Conservation (phyloP, 2,329 filamentous ascomycete species). For the Amesomyces nigricolor region DNA sequence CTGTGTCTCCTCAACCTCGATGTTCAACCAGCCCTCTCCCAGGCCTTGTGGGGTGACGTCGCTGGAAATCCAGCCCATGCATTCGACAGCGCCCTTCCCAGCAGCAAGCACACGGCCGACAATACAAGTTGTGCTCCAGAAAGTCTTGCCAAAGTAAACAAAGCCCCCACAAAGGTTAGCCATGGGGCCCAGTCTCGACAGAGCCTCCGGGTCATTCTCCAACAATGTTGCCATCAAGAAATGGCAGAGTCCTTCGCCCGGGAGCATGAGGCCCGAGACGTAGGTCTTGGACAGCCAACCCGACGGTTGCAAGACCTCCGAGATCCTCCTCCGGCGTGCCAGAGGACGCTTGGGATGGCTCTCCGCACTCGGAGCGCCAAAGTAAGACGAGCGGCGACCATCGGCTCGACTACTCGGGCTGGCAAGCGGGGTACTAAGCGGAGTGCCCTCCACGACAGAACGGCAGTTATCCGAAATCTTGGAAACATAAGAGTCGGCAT, state of each 20-base stretch:
- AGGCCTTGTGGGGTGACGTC: slow-evolving; percentile 49
- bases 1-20: slow-evolving; percentile 49
- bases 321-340: slow-evolving; percentile 48
- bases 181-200: slow-evolving; percentile 52
- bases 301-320: slow-evolving; percentile 51
- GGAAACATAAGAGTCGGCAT: slow-evolving; percentile 47
- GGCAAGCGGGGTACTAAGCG: slow-evolving; percentile 37
- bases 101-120: slow-evolving; percentile 61
- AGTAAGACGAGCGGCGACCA: slow-evolving; percentile 42
- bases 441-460: slow-evolving; percentile 38
- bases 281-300: slow-evolving; percentile 67
- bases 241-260: slow-evolving; percentile 57
- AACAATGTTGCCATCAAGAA: slow-evolving; percentile 61
- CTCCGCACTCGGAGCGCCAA: slow-evolving; percentile 31
- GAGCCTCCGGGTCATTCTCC: slow-evolving; percentile 57
- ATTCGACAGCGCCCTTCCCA: slow-evolving; percentile 55
- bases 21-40: slow-evolving; percentile 53
- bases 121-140: slow-evolving; percentile 63
- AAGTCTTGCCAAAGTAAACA: slow-evolving; percentile 57
- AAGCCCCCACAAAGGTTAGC: slow-evolving; percentile 61
- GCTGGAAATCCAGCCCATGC: slow-evolving; percentile 64
- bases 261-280: slow-evolving; percentile 58
- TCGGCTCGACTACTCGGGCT: slow-evolving; percentile 34
- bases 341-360: slow-evolving; percentile 30
- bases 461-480: slow-evolving; percentile 45